Evolutionary conservation across 2,329 filamentous ascomycete genomes (phyloP), one percentile per base, ranked within the genome.

Genomic region (Niveomyces coronatus): DNA sequence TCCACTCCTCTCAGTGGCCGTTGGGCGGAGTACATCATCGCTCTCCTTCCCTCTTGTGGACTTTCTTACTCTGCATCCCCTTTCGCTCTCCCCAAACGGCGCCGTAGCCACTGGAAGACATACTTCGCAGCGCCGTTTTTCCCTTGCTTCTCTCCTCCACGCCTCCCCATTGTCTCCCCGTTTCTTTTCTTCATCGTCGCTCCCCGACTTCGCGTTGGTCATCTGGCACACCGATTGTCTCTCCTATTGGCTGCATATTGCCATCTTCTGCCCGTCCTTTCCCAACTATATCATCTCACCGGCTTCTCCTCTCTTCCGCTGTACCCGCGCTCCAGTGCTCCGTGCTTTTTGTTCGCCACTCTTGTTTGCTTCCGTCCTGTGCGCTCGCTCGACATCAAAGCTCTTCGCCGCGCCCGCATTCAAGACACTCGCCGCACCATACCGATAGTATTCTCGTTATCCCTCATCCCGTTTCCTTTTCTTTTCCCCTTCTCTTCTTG

Each of bases 101-200:
- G n/a, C n/a, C n/a, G n/a, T n/a, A n/a, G n/a, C n/a, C n/a, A n/a
- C n/a, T n/a, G n/a, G n/a, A n/a, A n/a, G n/a, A n/a, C n/a, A n/a
- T n/a, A n/a, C n/a, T n/a, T n/a, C n/a, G n/a, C n/a, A n/a, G n/a
- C n/a, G n/a, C n/a, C n/a, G n/a, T n/a, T n/a, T n/a, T n/a, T n/a
- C n/a, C n/a, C n/a, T n/a, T n/a, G n/a, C n/a, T n/a, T n/a, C n/a
- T 14, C 4, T 9, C 28, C 24, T 43, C 15, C 42, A 41, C 45
- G 40, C 45, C 44, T 43, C 39, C 41, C 42, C 40, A 43, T 31
- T n/a, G 28, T 44, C 37, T 47, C 40, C 42, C 39, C 42, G 38
- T 35, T 15, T 41, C 34, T 26, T 13, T 16, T 19, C 20, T 19
- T 38, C 37, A 31, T 35, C 20, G 32, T 34, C 36, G 37, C 27